A percentile compares a stretch with the other conserved stretches of the same genome.
Evolutionary conservation across 2,329 filamentous ascomycete species (phyloP).

Genomic region (Monosporascus cannonballus): DNA sequence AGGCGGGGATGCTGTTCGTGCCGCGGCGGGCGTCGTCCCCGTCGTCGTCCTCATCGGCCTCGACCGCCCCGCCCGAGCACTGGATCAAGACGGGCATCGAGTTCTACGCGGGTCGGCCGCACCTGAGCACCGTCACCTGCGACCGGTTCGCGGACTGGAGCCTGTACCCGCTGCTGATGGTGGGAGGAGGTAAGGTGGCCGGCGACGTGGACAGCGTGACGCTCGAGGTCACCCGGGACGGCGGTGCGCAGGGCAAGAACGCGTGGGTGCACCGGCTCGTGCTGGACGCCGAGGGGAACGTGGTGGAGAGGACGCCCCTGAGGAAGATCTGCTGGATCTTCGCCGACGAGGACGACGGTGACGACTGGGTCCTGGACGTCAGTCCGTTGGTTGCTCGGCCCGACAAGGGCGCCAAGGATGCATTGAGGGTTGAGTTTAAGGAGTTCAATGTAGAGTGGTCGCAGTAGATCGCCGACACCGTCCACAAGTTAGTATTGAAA

Average conservation of each 20-base stretch:
- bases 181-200: slow-evolving; percentile 12
- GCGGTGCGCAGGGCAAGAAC: slow-evolving; percentile 48
- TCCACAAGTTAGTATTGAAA: too few relatives aligned
- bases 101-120: slow-evolving; percentile 55
- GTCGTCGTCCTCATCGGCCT: slow-evolving; percentile 28
- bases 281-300: slow-evolving; percentile 24
- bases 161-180: slow-evolving; percentile 44
- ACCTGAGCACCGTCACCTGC: slow-evolving; percentile 65
- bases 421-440: slow-evolving; percentile 55
- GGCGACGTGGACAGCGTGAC: slow-evolving; percentile 25
- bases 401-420: slow-evolving; percentile 39
- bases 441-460: slow-evolving; percentile 49
- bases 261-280: slow-evolving; percentile 67
- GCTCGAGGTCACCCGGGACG: slow-evolving; percentile 50
- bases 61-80: slow-evolving; percentile 31
- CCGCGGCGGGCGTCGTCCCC: slow-evolving; percentile 37
- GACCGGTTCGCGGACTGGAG: slow-evolving; percentile 75
- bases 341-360: slow-evolving; percentile 40
- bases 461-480: slow-evolving; percentile 2
- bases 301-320: slow-evolving; percentile 48
- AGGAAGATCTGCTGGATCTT: slow-evolving; percentile 70
- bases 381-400: slow-evolving; percentile 63
- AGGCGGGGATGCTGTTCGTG: slow-evolving; percentile 59
- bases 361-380: slow-evolving; percentile 56
- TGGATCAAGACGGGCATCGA: slow-evolving; percentile 83